Percentiles rank a stretch among this genome's conserved stretches.
Conservation (phyloP, 164 flowering plant species). For the Amborella trichopoda region DNA sequence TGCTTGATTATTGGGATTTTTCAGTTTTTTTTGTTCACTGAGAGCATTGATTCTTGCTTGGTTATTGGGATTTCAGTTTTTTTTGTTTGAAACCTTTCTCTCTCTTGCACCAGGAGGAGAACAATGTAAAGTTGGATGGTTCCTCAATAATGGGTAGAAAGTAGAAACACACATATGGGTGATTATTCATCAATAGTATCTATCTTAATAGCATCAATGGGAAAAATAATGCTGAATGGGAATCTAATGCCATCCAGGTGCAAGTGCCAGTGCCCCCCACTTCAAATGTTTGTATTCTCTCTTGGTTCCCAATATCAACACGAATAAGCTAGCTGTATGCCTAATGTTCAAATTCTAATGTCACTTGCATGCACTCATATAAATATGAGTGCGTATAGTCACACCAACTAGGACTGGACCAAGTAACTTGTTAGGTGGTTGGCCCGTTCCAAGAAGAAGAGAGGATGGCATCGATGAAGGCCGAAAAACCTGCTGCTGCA, state of each 20-base stretch:
- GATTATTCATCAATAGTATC: background rate
- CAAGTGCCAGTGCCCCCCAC: background rate
- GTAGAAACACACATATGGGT: background rate
- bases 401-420: constrained; percentile 7
- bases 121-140: too few relatives aligned
- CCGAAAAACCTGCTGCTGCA: constrained; percentile 27
- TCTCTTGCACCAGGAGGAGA: too few relatives aligned
- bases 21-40: too few relatives aligned
- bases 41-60: too few relatives aligned
- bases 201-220: background rate
- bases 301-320: constrained; percentile 2
- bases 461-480: constrained; percentile 39
- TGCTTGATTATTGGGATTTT: too few relatives aligned
- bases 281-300: background rate
- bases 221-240: background rate
- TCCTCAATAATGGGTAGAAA: too few relatives aligned
- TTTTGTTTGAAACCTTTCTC: too few relatives aligned
- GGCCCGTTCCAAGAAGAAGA: background rate
- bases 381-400: constrained; percentile 7
- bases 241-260: constrained; percentile 5
- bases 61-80: too few relatives aligned
- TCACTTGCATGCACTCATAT: constrained; percentile 5
- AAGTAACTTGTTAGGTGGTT: constrained; percentile 1
- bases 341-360: constrained; percentile 3
- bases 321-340: background rate